Evolutionary conservation across 176 grass and related monocot genomes (phyloP).

Genomic region (Rhipidocladum racemiflorum): DNA sequence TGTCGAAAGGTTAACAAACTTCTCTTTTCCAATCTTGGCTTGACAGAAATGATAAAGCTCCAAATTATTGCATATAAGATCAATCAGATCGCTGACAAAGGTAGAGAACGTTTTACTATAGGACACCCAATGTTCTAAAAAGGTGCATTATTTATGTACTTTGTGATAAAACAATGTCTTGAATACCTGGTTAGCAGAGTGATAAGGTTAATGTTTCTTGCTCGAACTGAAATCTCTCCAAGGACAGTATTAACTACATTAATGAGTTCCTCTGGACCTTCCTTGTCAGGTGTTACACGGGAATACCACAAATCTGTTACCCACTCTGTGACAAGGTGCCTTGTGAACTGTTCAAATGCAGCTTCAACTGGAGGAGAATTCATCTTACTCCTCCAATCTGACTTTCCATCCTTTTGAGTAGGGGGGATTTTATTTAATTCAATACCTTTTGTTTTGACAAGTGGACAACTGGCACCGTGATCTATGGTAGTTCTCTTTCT

Average conservation of each 20-base stretch:
- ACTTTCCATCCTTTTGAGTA: conserved; percentile 42
- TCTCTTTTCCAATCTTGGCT: conserved; percentile 84
- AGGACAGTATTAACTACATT: conserved; percentile 58
- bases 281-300: conserved; percentile 84
- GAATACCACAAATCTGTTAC: conserved; percentile 96
- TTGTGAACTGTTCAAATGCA: conserved; percentile 84
- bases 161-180: conserved; percentile 5
- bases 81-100: conserved; percentile 63
- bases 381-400: conserved; percentile 79
- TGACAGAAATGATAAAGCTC: conserved; percentile 82
- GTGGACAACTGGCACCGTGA: neutral
- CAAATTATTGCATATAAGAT: conserved; percentile 80
- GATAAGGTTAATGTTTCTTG: conserved; percentile 84
- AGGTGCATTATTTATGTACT: neutral
- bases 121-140: conserved; percentile 16
- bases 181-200: conserved; percentile 80
- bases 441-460: conserved; percentile 41
- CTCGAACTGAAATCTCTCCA: conserved; percentile 73
- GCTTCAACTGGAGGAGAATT: conserved; percentile 82
- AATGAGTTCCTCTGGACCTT: conserved; percentile 81
- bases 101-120: conserved; percentile 12
- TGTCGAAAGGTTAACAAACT: conserved; percentile 59
- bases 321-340: conserved; percentile 87
- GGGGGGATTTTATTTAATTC: conserved; percentile 40
- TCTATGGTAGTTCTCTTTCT: conserved; percentile 49